phyloP scores from a whole-genome alignment of 2,329 filamentous ascomycete species.

The Volutella citrinella region DNA sequence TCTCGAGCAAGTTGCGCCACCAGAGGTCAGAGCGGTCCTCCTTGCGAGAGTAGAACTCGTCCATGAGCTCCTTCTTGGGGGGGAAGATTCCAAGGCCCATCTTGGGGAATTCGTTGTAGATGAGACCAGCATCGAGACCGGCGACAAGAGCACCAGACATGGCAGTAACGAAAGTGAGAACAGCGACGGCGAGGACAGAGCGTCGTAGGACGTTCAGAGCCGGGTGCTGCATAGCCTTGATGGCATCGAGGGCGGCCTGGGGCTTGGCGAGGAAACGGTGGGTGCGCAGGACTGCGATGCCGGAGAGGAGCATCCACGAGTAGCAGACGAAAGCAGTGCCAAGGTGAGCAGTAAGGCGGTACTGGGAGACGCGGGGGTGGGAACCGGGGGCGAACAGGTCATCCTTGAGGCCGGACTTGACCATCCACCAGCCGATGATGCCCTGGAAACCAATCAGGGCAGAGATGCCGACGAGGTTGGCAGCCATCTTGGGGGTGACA shows the following conservation, averaged over 20 bases:
- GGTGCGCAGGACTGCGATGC: conserved; percentile 77
- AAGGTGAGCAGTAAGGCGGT: conserved; percentile 85
- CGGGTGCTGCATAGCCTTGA: conserved; percentile 63
- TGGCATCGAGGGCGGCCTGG: conserved; percentile 54
- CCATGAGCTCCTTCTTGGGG: conserved; percentile 78
- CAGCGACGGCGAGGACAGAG: conserved; percentile 66
- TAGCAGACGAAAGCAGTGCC: conserved; percentile 92
- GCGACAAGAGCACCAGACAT: conserved; percentile 94
- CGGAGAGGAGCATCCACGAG: conserved; percentile 88
- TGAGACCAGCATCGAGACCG: conserved; percentile 90
- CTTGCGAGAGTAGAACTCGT: conserved; percentile 78
- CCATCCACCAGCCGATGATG: conserved; percentile 99
- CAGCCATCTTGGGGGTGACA: conserved; percentile 75
- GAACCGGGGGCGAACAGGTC: conserved; percentile 89
- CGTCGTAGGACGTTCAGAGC: conserved; percentile 71
- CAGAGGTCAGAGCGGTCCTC: conserved; percentile 78
- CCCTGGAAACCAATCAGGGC: conserved; percentile 92
- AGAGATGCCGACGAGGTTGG: conserved; percentile 77
- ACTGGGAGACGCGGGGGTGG: conserved; percentile 91
- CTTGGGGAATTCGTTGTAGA: conserved; percentile 97
- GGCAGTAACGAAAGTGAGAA: conserved; percentile 81
- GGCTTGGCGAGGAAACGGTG: conserved; percentile 69
- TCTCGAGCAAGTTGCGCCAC: conserved; percentile 98
- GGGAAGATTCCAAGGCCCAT: conserved; percentile 87
- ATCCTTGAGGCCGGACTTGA: conserved; percentile 92